Evolutionary conservation across 1,139 yeast genomes (phyloP).

Genomic region (Lodderomyces theae): DNA sequence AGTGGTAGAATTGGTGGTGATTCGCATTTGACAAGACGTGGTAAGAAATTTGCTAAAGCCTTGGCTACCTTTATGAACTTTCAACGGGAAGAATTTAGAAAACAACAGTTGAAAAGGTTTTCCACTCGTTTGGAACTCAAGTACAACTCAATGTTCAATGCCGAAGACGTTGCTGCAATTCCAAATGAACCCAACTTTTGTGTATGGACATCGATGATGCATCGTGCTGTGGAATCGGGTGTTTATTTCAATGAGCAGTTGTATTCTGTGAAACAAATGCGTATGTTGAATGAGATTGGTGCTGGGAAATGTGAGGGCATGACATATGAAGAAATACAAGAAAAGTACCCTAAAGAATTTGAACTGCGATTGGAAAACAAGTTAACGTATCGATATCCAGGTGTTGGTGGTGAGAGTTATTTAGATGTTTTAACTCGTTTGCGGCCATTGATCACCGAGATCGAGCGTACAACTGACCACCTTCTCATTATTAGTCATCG

Average conservation of each 20-base stretch:
- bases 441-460: constrained; percentile 86
- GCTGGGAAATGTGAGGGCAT: constrained; percentile 91
- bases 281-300: constrained; percentile 90
- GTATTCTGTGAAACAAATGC: constrained; percentile 81
- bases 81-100: constrained; percentile 70
- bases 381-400: constrained; percentile 85
- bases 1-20: constrained; percentile 90
- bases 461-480: constrained; percentile 89
- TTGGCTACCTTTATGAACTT: constrained; percentile 69
- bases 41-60: constrained; percentile 69
- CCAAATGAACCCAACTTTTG: constrained; percentile 70
- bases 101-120: constrained; percentile 56
- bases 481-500: constrained; percentile 81
- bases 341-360: constrained; percentile 71
- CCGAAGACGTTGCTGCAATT: constrained; percentile 30
- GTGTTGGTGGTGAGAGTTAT: constrained; percentile 96
- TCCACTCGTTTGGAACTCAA: constrained; percentile 42
- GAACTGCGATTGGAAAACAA: constrained; percentile 72
- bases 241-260: constrained; percentile 67
- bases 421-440: constrained; percentile 88
- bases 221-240: constrained; percentile 76
- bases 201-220: constrained; percentile 90
- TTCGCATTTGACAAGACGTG: constrained; percentile 75
- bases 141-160: constrained; percentile 32
- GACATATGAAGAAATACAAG: constrained; percentile 82